Evolutionary conservation across 2,329 filamentous ascomycete species (phyloP).

Genomic region (Tolypocladium endophyticum): DNA sequence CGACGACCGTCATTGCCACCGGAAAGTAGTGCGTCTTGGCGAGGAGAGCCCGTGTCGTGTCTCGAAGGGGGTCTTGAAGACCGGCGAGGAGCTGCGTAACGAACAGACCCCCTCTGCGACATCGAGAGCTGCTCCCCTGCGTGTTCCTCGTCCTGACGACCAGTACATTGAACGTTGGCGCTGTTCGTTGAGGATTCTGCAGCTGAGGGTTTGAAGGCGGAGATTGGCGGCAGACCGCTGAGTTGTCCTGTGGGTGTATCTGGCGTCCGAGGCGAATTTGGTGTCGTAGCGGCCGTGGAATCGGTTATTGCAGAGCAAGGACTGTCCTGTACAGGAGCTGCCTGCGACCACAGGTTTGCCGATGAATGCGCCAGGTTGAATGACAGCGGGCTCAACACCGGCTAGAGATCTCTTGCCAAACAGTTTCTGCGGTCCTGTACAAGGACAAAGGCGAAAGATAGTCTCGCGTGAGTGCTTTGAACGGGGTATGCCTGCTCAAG

Average conservation of each 20-base stretch:
- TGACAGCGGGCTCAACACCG: conserved; percentile 15
- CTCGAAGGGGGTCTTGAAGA: conserved; percentile 32
- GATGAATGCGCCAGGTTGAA: conserved; percentile 23
- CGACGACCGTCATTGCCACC: conserved; percentile 12
- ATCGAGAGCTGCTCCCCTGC: conserved; percentile 52
- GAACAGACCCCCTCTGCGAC: conserved; percentile 50
- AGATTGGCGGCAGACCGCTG: conserved; percentile 11
- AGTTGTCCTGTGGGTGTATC: conserved; percentile 20
- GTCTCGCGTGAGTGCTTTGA: too few relatives aligned
- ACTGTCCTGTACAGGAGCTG: conserved; percentile 18
- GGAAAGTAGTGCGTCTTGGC: conserved; percentile 9
- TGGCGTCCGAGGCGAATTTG: conserved; percentile 24
- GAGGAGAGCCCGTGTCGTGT: conserved; percentile 18
- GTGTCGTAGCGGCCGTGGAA: conserved; percentile 19
- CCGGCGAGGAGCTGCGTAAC: conserved; percentile 43
- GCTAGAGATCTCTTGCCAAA: conserved; percentile 23
- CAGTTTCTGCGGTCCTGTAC: conserved; percentile 15
- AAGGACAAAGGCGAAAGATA: background rate
- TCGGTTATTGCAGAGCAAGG: conserved; percentile 20
- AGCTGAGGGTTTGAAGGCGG: conserved; percentile 11
- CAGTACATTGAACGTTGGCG: conserved; percentile 44
- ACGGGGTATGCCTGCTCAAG: background rate
- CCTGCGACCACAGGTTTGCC: conserved; percentile 23
- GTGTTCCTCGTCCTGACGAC: conserved; percentile 37
- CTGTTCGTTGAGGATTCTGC: conserved; percentile 9